phyloP scores from a whole-genome alignment of 2,329 filamentous ascomycete genomes.

The Clonostachys sp. region DNA sequence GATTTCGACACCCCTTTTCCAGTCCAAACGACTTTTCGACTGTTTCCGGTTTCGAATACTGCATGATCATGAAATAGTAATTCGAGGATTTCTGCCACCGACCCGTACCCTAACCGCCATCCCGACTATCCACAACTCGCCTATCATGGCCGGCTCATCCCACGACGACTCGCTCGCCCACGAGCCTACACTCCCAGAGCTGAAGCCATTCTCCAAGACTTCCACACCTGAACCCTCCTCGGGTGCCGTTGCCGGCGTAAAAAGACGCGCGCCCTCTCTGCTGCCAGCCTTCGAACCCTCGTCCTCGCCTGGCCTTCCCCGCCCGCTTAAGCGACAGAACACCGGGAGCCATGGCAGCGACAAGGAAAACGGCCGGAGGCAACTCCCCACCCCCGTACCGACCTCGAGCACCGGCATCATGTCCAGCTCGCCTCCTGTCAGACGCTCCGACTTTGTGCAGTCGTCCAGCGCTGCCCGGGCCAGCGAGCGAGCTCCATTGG shows the following conservation, averaged over 20 bases:
- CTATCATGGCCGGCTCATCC: slow-evolving; percentile 2
- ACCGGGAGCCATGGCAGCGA: slow-evolving; percentile 12
- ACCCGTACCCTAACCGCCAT: too few relatives aligned
- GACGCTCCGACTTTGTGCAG: slow-evolving; percentile 47
- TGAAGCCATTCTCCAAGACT: not conserved
- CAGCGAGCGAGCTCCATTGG: slow-evolving; percentile 79
- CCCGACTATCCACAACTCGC: too few relatives aligned
- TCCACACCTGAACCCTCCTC: not conserved
- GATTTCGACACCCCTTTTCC: too few relatives aligned
- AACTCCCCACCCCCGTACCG: slow-evolving; percentile 89
- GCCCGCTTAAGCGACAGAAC: slow-evolving; percentile 64
- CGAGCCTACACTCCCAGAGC: slow-evolving; percentile 24
- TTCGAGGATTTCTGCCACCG: too few relatives aligned
- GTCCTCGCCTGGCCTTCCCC: slow-evolving; percentile 70
- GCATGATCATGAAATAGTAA: too few relatives aligned
- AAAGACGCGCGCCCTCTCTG: slow-evolving; percentile 62
- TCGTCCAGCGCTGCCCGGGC: slow-evolving; percentile 24
- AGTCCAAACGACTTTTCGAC: too few relatives aligned
- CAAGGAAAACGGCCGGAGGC: slow-evolving; percentile 32
- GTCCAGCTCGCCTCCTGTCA: slow-evolving; percentile 73
- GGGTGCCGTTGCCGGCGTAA: slow-evolving; percentile 35
- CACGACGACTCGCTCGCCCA: not conserved
- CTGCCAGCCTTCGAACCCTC: slow-evolving; percentile 78
- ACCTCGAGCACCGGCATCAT: slow-evolving; percentile 92
- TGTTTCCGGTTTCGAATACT: too few relatives aligned